Base-by-base conservation (phyloP, 148 eudicot genomes). In the Mesembryanthemum crystallinum region DNA sequence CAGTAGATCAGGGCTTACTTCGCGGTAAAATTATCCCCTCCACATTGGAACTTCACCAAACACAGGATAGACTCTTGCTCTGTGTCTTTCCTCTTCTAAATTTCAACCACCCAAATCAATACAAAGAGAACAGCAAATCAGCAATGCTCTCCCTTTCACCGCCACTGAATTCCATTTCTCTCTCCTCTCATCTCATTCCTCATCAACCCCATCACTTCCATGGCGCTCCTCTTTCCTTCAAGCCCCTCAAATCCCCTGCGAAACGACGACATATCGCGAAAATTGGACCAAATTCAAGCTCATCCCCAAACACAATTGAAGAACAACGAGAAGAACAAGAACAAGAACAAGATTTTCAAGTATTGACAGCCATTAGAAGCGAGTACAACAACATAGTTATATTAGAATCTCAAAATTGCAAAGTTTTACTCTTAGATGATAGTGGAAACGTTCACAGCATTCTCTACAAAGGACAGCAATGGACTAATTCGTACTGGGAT, bases 401-500 rank as follows among this genome's bases (percentile, higher is more conserved):
- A 59, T 54, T 94, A 28, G 89, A 94, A 39, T 84, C 97, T 1
- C 67, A 84, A 11, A 77, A 71, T 7, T 81, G 87, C 15, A 82
- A 87, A 72, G 71, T 87, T 64, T 85, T 94, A 24, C 89, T 94
- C 29, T 87, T 94, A 21, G 98, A 94, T 69, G 86, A 91, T 21
- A 87, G 84, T 63, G 81, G 95, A 69, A 94, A 87, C 78, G 88
- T 94, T 64, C 98, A 94, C 73, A 94, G 98, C 81, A 79, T 94
- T 71, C 60, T 83, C 35, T 77, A 81, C 77, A 85, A 86, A 64
- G 83, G 59, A 49, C 65, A 82, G 27, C 83, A 77, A 78, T 94
- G 97, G 98, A 94, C 97, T 11, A 83, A 84, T 71, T 85, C 97
- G 15, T 94, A 90, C 69, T 92, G 98, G 98, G 98, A 92, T 80